Conservation (phyloP, 1,284 basidiomycete species). For the Moniliophthora roreri region DNA sequence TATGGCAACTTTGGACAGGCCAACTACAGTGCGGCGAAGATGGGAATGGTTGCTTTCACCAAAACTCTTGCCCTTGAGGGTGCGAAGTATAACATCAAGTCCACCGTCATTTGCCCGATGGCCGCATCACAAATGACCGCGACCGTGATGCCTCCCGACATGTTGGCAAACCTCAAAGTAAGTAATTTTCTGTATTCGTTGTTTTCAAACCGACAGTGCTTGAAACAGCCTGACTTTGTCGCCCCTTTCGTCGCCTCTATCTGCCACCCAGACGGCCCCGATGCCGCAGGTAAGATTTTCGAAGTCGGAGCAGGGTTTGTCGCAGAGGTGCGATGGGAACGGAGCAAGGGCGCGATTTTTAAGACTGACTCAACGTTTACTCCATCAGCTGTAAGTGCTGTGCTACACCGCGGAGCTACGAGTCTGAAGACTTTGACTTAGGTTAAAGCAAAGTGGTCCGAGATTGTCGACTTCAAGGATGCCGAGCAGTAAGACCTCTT, state of each 20-base stretch:
- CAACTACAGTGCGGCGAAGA: conserved; percentile 90
- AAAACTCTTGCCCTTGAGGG: conserved; percentile 92
- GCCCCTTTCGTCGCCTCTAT: conserved; percentile 88
- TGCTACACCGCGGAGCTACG: not conserved
- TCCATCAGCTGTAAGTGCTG: conserved; percentile 77
- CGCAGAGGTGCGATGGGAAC: conserved; percentile 93
- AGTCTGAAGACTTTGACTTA: conserved; percentile 25
- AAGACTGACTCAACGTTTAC: conserved; percentile 92
- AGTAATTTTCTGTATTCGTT: no score
- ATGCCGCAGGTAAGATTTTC: conserved; percentile 87
- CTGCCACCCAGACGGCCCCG: conserved; percentile 76
- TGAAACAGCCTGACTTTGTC: conserved; percentile 86
- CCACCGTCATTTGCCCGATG: conserved; percentile 90
- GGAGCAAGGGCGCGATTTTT: conserved; percentile 86
- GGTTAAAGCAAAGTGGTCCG: conserved; percentile 81
- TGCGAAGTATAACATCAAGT: conserved; percentile 90
- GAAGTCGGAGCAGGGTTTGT: conserved; percentile 95
- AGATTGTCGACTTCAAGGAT: conserved; percentile 82
- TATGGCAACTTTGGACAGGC: conserved; percentile 97
- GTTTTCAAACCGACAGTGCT: conserved; percentile 5
- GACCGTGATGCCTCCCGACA: conserved; percentile 96
- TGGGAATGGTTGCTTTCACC: conserved; percentile 89
- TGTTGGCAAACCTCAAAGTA: conserved; percentile 88
- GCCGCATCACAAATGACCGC: conserved; percentile 95
- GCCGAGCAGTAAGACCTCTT: conserved; percentile 62